These are phyloP conservation scores for Ophiocordyceps camponoti-saundersi DNA, from an alignment of 2,329 filamentous ascomycete species.

Conservation along the genomic window DNA sequence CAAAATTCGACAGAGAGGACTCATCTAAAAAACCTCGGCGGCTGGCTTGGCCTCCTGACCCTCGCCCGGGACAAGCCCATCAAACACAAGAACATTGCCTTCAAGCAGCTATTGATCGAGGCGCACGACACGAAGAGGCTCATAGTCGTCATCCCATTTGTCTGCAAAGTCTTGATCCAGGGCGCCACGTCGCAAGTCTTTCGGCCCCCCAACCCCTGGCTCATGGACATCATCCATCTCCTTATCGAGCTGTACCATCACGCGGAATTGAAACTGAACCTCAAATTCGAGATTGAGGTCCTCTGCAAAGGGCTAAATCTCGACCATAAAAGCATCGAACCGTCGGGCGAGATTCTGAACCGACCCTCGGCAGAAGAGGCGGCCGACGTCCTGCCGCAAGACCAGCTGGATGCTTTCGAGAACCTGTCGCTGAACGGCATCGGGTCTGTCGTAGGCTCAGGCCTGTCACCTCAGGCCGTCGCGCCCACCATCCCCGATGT, in stretches of 20 bases:
- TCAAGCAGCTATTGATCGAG: conserved; percentile 88
- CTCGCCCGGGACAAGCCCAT: conserved; percentile 90
- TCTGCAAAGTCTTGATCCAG: conserved; percentile 86
- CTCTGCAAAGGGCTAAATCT: conserved; percentile 82
- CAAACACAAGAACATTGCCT: conserved; percentile 90
- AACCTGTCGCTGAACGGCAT: conserved; percentile 65
- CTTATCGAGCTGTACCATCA: conserved; percentile 88
- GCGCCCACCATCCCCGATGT: conserved; percentile 74
- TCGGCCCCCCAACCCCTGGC: conserved; percentile 87
- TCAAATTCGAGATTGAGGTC: conserved; percentile 98
- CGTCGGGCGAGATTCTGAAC: conserved; percentile 71
- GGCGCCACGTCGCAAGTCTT: conserved; percentile 77
- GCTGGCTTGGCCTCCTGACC: conserved; percentile 85
- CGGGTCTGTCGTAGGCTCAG: conserved; percentile 47
- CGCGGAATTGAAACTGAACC: conserved; percentile 84
- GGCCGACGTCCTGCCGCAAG: conserved; percentile 41
- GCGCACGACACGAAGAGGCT: conserved; percentile 85
- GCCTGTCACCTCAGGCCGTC: conserved; percentile 62
- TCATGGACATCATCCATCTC: conserved; percentile 87
- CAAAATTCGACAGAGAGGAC: conserved; percentile 70
- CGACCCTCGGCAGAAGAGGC: conserved; percentile 48
- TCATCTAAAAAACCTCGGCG: conserved; percentile 83
- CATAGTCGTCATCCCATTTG: conserved; percentile 87
- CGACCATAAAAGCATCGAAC: conserved; percentile 84
- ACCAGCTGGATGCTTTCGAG: conserved; percentile 66